Evolutionary conservation across 1,284 basidiomycete species (phyloP).

Genomic region (Ganoderma leucocontextum): DNA sequence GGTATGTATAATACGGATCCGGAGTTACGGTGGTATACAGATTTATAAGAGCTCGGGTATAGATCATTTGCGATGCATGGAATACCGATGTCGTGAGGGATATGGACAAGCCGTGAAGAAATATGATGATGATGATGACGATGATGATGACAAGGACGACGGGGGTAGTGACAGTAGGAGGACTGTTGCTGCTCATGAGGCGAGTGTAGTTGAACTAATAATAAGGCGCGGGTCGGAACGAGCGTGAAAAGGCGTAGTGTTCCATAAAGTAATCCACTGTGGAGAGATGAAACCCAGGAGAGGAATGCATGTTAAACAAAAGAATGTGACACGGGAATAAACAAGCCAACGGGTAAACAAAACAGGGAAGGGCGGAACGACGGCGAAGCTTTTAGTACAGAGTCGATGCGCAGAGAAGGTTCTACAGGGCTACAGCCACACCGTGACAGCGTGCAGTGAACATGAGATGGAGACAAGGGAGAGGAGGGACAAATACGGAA

Average conservation of each 20-base stretch:
- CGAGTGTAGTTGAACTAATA: not conserved
- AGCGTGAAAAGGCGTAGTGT: not conserved
- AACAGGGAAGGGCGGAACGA: conserved; percentile 2
- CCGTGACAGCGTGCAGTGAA: conserved; percentile 17
- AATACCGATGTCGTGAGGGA: conserved; percentile 19
- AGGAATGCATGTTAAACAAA: conserved; percentile 15
- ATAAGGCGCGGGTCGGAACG: not conserved
- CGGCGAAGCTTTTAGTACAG: conserved; percentile 28
- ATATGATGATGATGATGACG: not conserved
- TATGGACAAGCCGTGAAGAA: not conserved
- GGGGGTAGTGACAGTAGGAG: not conserved
- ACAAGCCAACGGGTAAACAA: not conserved
- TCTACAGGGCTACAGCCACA: conserved; percentile 34
- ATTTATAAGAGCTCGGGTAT: conserved; percentile 37
- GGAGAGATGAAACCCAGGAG: not conserved
- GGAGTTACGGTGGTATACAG: conserved; percentile 37
- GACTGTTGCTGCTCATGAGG: not conserved
- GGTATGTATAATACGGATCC: conserved; percentile 26
- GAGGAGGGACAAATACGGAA: conserved; percentile 23
- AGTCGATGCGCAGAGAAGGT: conserved; percentile 19
- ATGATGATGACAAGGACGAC: not conserved
- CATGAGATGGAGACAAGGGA: not conserved
- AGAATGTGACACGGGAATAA: conserved; percentile 10
- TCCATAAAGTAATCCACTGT: not conserved
- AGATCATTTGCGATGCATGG: conserved; percentile 27